These are phyloP conservation scores for Neoarthrinium moseri DNA, from an alignment of 2,329 filamentous ascomycete genomes.

Conservation along the genomic window DNA sequence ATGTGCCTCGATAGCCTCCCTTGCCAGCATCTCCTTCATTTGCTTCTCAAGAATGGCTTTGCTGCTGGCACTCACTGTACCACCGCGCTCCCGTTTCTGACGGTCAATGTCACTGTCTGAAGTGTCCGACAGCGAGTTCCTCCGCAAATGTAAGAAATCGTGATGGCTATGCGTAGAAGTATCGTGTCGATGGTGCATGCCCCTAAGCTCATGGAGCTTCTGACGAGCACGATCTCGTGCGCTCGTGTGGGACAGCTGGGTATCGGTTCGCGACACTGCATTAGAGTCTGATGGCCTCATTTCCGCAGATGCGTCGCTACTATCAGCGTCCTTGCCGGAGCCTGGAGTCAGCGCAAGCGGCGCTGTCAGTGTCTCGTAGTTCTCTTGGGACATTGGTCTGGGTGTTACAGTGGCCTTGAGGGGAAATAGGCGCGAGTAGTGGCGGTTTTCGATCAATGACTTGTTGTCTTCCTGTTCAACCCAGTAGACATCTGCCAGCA, in stretches of 20 bases:
- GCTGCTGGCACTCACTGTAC: slow-evolving; percentile 47
- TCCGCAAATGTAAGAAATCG: slow-evolving; percentile 51
- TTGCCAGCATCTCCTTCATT: slow-evolving; percentile 60
- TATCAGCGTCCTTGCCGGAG: neutral
- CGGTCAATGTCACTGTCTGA: slow-evolving; percentile 57
- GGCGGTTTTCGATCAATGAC: slow-evolving; percentile 73
- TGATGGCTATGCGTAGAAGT: slow-evolving; percentile 49
- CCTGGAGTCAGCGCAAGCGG: slow-evolving; percentile 1
- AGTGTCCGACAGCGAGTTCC: slow-evolving; percentile 57
- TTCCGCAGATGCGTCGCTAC: slow-evolving; percentile 4
- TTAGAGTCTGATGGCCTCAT: slow-evolving; percentile 11
- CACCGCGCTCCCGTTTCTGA: slow-evolving; percentile 37
- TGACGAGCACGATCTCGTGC: slow-evolving; percentile 59
- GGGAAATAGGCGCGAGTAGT: slow-evolving; percentile 72
- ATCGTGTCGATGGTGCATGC: slow-evolving; percentile 53
- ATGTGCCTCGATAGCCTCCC: slow-evolving; percentile 46
- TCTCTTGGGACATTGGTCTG: slow-evolving; percentile 14
- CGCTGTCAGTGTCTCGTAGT: slow-evolving; percentile 14
- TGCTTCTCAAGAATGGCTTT: slow-evolving; percentile 59
- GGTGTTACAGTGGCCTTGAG: slow-evolving; percentile 12
- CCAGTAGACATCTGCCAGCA: slow-evolving; percentile 91
- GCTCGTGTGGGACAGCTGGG: slow-evolving; percentile 48
- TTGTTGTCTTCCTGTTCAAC: slow-evolving; percentile 81
- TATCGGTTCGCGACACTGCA: slow-evolving; percentile 26
- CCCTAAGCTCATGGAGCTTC: slow-evolving; percentile 56